These are phyloP conservation scores for Podaxis sp. DNA, from an alignment of 768 basidiomycete species.

Conservation along the genomic window DNA sequence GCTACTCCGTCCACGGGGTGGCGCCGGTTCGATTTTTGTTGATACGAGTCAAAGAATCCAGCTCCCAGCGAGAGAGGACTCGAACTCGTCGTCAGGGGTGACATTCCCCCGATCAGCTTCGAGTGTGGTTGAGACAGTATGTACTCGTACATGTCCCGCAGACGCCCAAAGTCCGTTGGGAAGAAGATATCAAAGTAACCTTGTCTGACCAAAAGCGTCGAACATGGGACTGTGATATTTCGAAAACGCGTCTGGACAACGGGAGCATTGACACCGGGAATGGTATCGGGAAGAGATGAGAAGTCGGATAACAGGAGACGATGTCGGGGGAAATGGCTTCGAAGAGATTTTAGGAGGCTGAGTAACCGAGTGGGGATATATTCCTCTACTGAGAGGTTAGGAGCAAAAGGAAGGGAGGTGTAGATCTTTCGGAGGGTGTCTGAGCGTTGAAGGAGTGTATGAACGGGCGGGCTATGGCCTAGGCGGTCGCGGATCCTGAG, in stretches of 20 bases:
- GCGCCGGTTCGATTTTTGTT: constrained; percentile 51
- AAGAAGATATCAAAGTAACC: constrained; percentile 99
- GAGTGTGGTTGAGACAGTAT: constrained; percentile 62
- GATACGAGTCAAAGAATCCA: constrained; percentile 73
- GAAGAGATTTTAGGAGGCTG: constrained; percentile 78
- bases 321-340: constrained; percentile 85
- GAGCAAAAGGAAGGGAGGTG: constrained; percentile 77
- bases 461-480: constrained; percentile 56
- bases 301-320: constrained; percentile 96
- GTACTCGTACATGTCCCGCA: constrained; percentile 90
- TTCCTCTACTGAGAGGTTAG: constrained; percentile 86
- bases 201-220: constrained; percentile 88
- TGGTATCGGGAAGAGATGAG: constrained; percentile 79
- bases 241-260: constrained; percentile 94
- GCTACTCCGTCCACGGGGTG: constrained; percentile 67
- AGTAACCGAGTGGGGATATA: constrained; percentile 92
- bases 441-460: constrained; percentile 53
- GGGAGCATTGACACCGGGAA: constrained; percentile 76
- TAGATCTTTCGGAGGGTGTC: constrained; percentile 64
- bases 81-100: constrained; percentile 52
- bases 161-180: constrained; percentile 83
- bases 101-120: constrained; percentile 38
- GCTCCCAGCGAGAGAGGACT: constrained; percentile 53
- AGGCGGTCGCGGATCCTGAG: constrained; percentile 66
- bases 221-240: constrained; percentile 83